Base-by-base conservation (phyloP, 768 basidiomycete genomes). In the Flagelloscypha sp. region DNA sequence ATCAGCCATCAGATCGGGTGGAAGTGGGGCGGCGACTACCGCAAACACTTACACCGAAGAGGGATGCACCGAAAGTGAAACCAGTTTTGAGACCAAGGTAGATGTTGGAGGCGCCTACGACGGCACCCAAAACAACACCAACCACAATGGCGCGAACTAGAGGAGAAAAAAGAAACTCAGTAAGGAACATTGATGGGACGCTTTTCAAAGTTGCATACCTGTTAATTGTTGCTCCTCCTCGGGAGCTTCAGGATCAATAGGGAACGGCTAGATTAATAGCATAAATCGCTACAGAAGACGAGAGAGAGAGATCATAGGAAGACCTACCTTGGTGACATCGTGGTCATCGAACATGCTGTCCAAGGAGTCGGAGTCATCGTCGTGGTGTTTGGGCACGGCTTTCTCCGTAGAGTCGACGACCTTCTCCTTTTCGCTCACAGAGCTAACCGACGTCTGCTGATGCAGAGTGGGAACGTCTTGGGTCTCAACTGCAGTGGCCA, bases 61-160 rank as follows among this genome's bases (percentile, higher is more conserved):
- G 56, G 37, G 74, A 72, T 20, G 74, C 69, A 20, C 76, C 77
- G 50, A 79, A 78, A 2, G 74, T 76, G 50, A 76, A 77, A 16
- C 77, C 78, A 1, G 78, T 79, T 58, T 81, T 79, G 39, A 80
- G 53, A 24, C 79, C 75, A 15, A 79, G 70, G 51, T 82, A 79
- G 40, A 82, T 72, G 51, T 77, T 76, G 31, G 72, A 74, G 9
- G 77, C 72, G 30, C 71, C 68, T 18, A 79, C 70, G 47, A 78
- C 43, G 25, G 66, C 70, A 20, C 76, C 72, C 19, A 79, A 62
- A 11, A 36, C 41, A 45, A 66, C 66, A 38, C 74, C 72, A 38
- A 73, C 67, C 33, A 74, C 41, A 13, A 77, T 42, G 29, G 72
- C 66, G 36, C 73, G 62, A 27, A 10, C 1, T 27, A 27, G 20